phyloP scores from a whole-genome alignment of 805 yeast species.

The Hanseniaspora vineae region DNA sequence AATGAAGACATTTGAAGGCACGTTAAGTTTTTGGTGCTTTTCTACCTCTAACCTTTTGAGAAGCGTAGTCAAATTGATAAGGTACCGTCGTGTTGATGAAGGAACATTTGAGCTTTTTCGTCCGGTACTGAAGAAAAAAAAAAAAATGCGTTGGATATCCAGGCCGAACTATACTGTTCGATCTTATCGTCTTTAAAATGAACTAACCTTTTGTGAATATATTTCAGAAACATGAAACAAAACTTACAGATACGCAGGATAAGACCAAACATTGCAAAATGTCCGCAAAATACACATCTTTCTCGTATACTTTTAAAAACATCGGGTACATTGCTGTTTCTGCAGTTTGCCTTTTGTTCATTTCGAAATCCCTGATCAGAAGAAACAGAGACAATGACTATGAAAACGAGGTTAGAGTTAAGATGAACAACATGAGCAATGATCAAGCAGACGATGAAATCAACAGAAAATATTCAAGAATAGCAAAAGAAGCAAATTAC shows the following conservation, averaged over 20 bases:
- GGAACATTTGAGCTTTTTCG: too few relatives aligned
- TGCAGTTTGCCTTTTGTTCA: conserved; percentile 17
- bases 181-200: too few relatives aligned
- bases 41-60: not conserved
- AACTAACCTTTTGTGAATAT: too few relatives aligned
- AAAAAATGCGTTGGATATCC: too few relatives aligned
- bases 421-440: conserved; percentile 5
- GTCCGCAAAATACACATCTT: not conserved
- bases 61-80: too few relatives aligned
- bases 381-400: conserved; percentile 25
- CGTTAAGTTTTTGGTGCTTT: not conserved
- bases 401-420: conserved; percentile 19
- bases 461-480: not conserved
- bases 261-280: too few relatives aligned
- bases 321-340: conserved; percentile 21
- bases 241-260: too few relatives aligned
- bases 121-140: too few relatives aligned
- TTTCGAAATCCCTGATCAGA: conserved; percentile 21
- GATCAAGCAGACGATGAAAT: conserved; percentile 12
- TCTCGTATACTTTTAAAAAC: conserved; percentile 14
- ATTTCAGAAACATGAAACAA: too few relatives aligned
- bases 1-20: conserved; percentile 14
- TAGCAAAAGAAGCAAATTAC: not conserved
- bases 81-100: too few relatives aligned
- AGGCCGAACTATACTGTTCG: too few relatives aligned